These are phyloP conservation scores for Brassica cretica DNA, from an alignment of 345 rosid species.

Conservation along the genomic window DNA sequence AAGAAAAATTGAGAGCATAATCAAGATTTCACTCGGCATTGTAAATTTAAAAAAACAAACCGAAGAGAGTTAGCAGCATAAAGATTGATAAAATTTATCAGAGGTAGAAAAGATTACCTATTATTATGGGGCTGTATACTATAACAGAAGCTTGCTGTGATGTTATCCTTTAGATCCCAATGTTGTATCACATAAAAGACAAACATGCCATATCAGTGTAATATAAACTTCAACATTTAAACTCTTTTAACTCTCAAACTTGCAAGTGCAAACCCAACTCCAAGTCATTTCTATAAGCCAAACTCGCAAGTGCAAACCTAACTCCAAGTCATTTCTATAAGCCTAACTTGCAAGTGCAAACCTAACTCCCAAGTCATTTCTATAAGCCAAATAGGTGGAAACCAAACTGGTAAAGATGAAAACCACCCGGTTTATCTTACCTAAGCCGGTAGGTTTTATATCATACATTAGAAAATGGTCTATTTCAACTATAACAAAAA, in stretches of 20 bases:
- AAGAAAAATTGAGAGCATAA: background rate
- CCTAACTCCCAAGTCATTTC: too few species aligned
- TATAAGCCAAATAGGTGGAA: too few species aligned
- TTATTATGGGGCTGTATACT: conserved; percentile 20
- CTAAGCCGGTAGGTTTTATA: too few species aligned
- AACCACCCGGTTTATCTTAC: too few species aligned
- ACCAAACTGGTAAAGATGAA: too few species aligned
- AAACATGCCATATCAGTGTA: background rate
- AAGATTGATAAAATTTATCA: conserved; percentile 24
- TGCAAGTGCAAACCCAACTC: background rate
- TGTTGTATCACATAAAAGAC: background rate
- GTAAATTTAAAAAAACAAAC: conserved; percentile 37
- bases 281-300: background rate
- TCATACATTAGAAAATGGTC: too few species aligned
- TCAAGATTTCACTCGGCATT: conserved; percentile 34
- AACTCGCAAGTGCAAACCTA: too few species aligned
- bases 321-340: too few species aligned
- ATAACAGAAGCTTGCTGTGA: conserved; percentile 3
- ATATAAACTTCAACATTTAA: background rate
- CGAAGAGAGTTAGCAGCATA: conserved; percentile 38
- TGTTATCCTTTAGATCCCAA: background rate
- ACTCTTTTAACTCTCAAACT: background rate
- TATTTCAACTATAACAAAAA: too few species aligned
- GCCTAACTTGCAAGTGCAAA: too few species aligned
- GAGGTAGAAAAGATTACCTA: background rate